Conservation (phyloP, 176 grass and related monocot genomes). For the Tillandsia leiboldiana region DNA sequence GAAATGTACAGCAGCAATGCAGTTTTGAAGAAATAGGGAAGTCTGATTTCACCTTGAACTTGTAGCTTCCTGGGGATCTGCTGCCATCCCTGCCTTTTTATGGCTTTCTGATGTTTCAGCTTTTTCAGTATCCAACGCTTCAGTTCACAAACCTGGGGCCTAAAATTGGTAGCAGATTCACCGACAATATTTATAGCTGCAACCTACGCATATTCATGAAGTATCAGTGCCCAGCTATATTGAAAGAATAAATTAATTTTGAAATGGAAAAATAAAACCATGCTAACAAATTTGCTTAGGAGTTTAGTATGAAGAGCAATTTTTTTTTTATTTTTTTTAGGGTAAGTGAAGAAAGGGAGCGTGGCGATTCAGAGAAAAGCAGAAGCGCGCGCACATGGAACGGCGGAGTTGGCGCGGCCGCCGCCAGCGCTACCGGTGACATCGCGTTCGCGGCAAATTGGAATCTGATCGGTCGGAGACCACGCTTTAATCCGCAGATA, state of each 20-base stretch:
- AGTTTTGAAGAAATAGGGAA: conserved; percentile 14
- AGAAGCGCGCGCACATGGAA: not conserved
- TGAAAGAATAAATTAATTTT: too few relatives aligned
- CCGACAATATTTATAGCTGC: not conserved
- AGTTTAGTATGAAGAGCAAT: too few relatives aligned
- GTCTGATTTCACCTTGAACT: conserved; percentile 21
- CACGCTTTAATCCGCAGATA: not conserved
- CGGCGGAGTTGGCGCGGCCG: not conserved
- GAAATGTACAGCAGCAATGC: not conserved
- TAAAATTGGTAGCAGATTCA: conserved; percentile 18
- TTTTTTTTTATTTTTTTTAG: too few relatives aligned
- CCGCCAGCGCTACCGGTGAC: not conserved
- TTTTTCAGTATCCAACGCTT: conserved; percentile 42
- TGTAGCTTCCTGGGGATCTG: conserved; percentile 32
- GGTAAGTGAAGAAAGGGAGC: too few relatives aligned
- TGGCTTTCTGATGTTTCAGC: conserved; percentile 28
- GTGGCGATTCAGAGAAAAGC: too few relatives aligned
- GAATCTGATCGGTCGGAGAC: not conserved
- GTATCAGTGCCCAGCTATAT: not conserved
- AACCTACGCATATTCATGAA: conserved; percentile 23
- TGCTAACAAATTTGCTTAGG: too few relatives aligned
- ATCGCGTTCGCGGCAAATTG: not conserved
- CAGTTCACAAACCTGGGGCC: conserved; percentile 26
- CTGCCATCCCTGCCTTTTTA: conserved; percentile 41
- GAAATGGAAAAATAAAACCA: too few relatives aligned